These are phyloP conservation scores for Verticillium zaregamsianum DNA, from an alignment of 2,329 filamentous ascomycete species.

Conservation along the genomic window DNA sequence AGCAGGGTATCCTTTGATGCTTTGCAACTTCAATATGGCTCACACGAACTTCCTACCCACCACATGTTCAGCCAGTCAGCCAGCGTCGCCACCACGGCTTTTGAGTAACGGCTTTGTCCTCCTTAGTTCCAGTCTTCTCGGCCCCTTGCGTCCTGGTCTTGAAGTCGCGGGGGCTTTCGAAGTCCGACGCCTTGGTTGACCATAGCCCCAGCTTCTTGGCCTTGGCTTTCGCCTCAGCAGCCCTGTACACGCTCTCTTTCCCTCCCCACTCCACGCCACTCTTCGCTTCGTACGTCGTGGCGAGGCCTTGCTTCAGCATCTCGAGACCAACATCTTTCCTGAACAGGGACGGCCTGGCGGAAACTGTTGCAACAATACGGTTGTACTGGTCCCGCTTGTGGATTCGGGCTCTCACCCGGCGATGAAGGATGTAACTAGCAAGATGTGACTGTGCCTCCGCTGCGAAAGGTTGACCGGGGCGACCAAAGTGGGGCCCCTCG, in stretches of 20 bases:
- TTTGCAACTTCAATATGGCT: neutral
- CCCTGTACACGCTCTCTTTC: constrained; percentile 58
- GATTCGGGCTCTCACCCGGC: constrained; percentile 75
- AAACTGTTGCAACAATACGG: constrained; percentile 82
- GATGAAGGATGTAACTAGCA: constrained; percentile 64
- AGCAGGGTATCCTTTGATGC: neutral
- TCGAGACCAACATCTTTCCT: constrained; percentile 80
- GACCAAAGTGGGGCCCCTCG: constrained; percentile 88
- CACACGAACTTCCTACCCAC: neutral
- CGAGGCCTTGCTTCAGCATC: constrained; percentile 81
- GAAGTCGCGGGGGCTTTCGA: constrained; percentile 84
- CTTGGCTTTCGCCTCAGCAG: constrained; percentile 64
- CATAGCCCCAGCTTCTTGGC: constrained; percentile 68
- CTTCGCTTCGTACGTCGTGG: constrained; percentile 93
- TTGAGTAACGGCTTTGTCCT: constrained; percentile 17
- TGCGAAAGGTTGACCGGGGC: constrained; percentile 77
- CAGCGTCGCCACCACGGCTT: constrained; percentile 12
- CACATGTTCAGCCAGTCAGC: neutral
- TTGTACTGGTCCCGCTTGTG: constrained; percentile 89
- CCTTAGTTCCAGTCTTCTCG: constrained; percentile 18
- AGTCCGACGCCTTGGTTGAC: constrained; percentile 57
- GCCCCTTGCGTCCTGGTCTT: constrained; percentile 54
- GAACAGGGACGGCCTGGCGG: constrained; percentile 63
- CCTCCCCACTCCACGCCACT: constrained; percentile 84
- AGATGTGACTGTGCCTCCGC: constrained; percentile 81